phyloP scores from a whole-genome alignment of 768 basidiomycete species.

The Panus rudis region DNA sequence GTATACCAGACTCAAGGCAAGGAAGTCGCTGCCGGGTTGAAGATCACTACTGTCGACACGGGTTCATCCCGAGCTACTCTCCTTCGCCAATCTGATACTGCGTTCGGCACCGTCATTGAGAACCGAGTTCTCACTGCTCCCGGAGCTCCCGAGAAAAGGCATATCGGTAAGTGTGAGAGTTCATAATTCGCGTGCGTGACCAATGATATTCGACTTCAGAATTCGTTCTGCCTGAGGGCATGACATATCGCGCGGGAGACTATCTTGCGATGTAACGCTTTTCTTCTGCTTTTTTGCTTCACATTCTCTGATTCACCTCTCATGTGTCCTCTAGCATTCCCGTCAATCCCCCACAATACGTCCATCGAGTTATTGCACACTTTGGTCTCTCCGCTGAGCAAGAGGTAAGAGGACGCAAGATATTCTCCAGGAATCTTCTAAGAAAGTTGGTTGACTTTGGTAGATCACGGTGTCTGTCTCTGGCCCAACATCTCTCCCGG shows the following conservation, averaged over 20 bases:
- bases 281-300: neutral
- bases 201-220: slow-evolving; percentile 18
- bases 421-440: neutral
- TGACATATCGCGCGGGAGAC: slow-evolving; percentile 36
- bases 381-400: slow-evolving; percentile 33
- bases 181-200: neutral
- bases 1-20: neutral
- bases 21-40: slow-evolving; percentile 11
- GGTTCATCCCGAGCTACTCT: slow-evolving; percentile 28
- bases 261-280: slow-evolving; percentile 36
- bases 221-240: slow-evolving; percentile 32
- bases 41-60: slow-evolving; percentile 25
- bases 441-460: neutral
- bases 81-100: slow-evolving; percentile 32
- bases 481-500: slow-evolving; percentile 34
- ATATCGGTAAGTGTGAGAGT: slow-evolving; percentile 28
- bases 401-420: slow-evolving; percentile 30
- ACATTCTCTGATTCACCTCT: no score
- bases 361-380: slow-evolving; percentile 30
- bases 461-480: slow-evolving; percentile 30
- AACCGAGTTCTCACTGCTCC: slow-evolving; percentile 29
- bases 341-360: slow-evolving; percentile 31
- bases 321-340: slow-evolving; percentile 29
- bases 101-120: slow-evolving; percentile 31
- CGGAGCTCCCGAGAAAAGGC: slow-evolving; percentile 29